These are phyloP conservation scores for Monosporascus ibericus DNA, from an alignment of 2,329 filamentous ascomycete species.

Conservation along the genomic window DNA sequence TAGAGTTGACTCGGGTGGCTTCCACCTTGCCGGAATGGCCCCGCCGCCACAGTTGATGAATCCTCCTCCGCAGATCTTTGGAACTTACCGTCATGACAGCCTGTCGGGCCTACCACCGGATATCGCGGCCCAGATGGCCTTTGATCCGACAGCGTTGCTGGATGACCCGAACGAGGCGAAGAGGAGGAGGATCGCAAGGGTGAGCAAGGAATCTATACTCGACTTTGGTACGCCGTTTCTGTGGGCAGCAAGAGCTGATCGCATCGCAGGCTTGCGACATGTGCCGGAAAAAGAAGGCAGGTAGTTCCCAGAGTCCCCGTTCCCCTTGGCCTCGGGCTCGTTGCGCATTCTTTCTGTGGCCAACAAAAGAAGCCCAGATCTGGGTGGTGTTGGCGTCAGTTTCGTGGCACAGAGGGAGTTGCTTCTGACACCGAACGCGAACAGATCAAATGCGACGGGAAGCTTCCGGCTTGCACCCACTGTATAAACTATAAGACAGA, in stretches of 20 bases:
- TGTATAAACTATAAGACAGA: slow-evolving; percentile 98
- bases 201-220: slow-evolving; percentile 36
- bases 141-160: slow-evolving; percentile 48
- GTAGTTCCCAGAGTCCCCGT: not conserved
- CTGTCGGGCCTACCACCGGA: slow-evolving; percentile 53
- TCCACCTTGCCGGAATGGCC: slow-evolving; percentile 51
- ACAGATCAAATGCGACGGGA: slow-evolving; percentile 96
- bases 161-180: slow-evolving; percentile 77
- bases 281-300: slow-evolving; percentile 47
- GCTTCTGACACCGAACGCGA: not conserved
- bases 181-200: slow-evolving; percentile 79
- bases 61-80: slow-evolving; percentile 65
- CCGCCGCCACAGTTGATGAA: slow-evolving; percentile 56
- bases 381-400: not conserved
- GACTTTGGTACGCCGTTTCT: not conserved
- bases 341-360: too few relatives aligned
- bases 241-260: slow-evolving; percentile 7
- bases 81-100: slow-evolving; percentile 54
- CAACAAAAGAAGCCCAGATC: too few relatives aligned
- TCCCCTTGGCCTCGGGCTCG: not conserved
- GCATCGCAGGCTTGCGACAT: slow-evolving; percentile 74
- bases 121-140: slow-evolving; percentile 54
- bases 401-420: not conserved
- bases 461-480: slow-evolving; percentile 89
- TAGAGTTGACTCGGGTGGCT: slow-evolving; percentile 33